Evolutionary conservation across 2,329 filamentous ascomycete genomes (phyloP).

Genomic region (Verticillium nonalfalfae): DNA sequence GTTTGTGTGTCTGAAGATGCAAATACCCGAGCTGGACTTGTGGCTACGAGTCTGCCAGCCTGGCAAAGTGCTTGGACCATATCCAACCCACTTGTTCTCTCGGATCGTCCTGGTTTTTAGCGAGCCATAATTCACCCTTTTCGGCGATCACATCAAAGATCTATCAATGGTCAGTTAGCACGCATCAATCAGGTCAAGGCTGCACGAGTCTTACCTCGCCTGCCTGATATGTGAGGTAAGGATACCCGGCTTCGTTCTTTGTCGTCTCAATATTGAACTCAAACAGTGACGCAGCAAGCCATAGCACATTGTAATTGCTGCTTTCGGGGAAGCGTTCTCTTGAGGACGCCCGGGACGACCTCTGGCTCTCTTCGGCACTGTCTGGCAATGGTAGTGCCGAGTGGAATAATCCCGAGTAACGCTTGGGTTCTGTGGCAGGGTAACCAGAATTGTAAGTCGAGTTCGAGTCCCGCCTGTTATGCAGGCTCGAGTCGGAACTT

Average conservation of each 20-base stretch:
- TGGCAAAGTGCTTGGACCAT: constrained; percentile 96
- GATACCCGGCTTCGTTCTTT: constrained; percentile 88
- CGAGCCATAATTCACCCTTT: constrained; percentile 96
- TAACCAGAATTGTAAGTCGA: constrained; percentile 47
- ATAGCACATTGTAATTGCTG: constrained; percentile 67
- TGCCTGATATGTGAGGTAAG: constrained; percentile 90
- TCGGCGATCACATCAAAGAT: constrained; percentile 91
- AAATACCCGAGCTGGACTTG: not conserved
- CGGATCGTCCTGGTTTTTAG: constrained; percentile 91
- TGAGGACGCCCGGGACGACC: constrained; percentile 54
- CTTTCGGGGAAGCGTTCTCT: constrained; percentile 46
- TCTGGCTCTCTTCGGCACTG: constrained; percentile 43
- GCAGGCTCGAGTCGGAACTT: constrained; percentile 43
- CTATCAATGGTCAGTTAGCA: constrained; percentile 32
- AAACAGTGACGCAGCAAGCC: constrained; percentile 88
- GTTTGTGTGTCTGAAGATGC: not conserved
- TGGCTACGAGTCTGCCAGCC: constrained; percentile 44
- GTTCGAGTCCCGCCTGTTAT: constrained; percentile 45
- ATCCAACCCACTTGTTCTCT: constrained; percentile 85
- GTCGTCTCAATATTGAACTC: constrained; percentile 95
- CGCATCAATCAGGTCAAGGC: not conserved
- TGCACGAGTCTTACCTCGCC: constrained; percentile 60
- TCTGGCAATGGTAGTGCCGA: constrained; percentile 81
- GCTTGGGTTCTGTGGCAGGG: constrained; percentile 36
- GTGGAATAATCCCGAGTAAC: constrained; percentile 75